phyloP scores from a whole-genome alignment of 495 filamentous ascomycete species.

The Neurospora sp. region DNA sequence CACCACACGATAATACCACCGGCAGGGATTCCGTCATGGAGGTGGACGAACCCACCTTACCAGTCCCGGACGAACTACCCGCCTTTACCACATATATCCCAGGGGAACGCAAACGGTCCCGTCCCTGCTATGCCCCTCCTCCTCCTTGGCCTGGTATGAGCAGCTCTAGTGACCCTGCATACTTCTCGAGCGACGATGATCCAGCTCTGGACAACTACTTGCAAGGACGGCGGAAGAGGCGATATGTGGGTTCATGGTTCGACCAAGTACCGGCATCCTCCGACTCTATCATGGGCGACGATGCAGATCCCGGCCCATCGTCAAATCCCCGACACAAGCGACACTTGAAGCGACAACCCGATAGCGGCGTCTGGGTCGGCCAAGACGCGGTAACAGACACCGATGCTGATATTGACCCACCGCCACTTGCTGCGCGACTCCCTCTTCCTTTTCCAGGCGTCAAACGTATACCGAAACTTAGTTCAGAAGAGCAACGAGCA shows the following conservation, averaged over 20 bases:
- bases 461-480: neutral
- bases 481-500: constrained; percentile 23
- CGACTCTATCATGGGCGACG: constrained; percentile 28
- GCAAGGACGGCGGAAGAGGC: constrained; percentile 38
- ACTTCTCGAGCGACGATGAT: constrained; percentile 74
- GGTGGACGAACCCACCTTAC: constrained; percentile 36
- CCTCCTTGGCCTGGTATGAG: constrained; percentile 14
- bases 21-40: neutral
- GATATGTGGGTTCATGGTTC: constrained; percentile 64
- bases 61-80: constrained; percentile 8
- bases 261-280: constrained; percentile 42
- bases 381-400: constrained; percentile 45
- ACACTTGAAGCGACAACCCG: constrained; percentile 52
- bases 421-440: constrained; percentile 6
- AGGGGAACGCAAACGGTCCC: constrained; percentile 32
- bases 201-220: constrained; percentile 63
- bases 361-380: constrained; percentile 77
- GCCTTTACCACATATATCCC: constrained; percentile 20
- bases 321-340: constrained; percentile 38
- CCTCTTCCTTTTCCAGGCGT: constrained; percentile 1
- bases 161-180: constrained; percentile 60
- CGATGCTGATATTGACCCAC: constrained; percentile 24
- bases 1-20: constrained; percentile 12
- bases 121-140: constrained; percentile 14
- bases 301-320: constrained; percentile 15